Evolutionary conservation across 305 asterid genomes (phyloP), one percentile per base, ranked within the genome.

Genomic region (Solanum hybrid): DNA sequence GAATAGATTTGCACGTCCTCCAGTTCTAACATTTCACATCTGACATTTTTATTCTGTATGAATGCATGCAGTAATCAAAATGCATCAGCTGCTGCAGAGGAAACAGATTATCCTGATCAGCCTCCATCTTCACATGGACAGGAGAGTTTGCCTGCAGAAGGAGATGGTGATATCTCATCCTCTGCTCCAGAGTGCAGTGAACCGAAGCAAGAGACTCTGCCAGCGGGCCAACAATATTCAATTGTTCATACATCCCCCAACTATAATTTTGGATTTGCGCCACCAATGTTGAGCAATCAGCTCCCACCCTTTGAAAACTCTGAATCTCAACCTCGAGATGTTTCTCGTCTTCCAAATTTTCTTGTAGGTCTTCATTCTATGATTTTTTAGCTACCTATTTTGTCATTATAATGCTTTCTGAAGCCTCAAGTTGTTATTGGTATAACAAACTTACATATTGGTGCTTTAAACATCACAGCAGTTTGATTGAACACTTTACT

Each of bases 261-360:
- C 91, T 93, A 94, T 82, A 92, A 93, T 88, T 90, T 93, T 92
- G 97, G 97, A 90, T 93, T 93, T 92, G 78, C 93, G 87, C 99
- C 98, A 39, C 95, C 98, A 88, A 90, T 94, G 78, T 76, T 92
- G 88, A 93, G 95, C 89, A 89, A 93, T 90, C 99, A 96, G 91
- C 91, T 92, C 89, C 89, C 97, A 86, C 92, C 96, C 77, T 93
- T 94, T 72, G 99, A 96, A 91, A 95, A 92, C 94, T 93, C 93
- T 20, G 99, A 96, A 89, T 87, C 95, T 90, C 98, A 94, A 92
- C 92, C 95, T 88, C 97, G 95, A 32, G 98, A 96, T 91, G 96
- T 93, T 90, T 93, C 97, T 91, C 97, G 93, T 31, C 91, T 91
- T 90, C 95, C 98, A 87, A 93, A 94, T 92, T 93, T 93, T 93